Conservation (phyloP, 1,284 basidiomycete species). For the Trichosporon asahii region DNA sequence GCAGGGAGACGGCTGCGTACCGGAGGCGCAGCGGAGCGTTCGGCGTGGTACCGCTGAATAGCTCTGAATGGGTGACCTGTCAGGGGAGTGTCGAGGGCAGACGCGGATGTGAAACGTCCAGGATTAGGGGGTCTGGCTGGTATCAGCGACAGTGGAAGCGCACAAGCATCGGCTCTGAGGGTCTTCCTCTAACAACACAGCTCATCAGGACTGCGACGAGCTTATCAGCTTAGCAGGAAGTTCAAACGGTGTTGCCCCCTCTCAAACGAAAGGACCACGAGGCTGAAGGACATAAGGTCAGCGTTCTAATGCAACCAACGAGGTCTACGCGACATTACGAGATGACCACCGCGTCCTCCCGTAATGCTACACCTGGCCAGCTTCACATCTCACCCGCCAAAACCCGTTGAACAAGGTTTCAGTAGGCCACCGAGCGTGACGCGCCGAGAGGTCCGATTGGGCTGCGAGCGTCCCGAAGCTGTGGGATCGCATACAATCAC, state of each 20-base stretch:
- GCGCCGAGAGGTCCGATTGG: not conserved
- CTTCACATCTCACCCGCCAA: not conserved
- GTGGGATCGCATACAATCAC: too few species aligned
- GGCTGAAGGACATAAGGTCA: not conserved
- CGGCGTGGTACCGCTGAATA: slow-evolving; percentile 1
- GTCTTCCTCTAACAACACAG: too few species aligned
- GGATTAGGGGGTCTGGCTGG: not conserved
- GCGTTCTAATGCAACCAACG: too few species aligned
- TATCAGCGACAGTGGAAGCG: not conserved
- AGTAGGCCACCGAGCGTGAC: not conserved
- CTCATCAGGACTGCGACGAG: too few species aligned
- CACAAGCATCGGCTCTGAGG: too few species aligned
- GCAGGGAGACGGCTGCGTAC: not conserved
- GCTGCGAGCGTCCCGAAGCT: not conserved
- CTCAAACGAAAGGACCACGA: too few species aligned
- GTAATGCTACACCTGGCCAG: not conserved
- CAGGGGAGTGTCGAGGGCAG: not conserved
- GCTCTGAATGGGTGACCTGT: not conserved
- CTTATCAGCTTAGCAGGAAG: too few species aligned
- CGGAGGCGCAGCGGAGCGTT: not conserved
- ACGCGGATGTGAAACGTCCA: not conserved
- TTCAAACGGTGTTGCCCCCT: too few species aligned
- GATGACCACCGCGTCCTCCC: not conserved
- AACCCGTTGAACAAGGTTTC: not conserved
- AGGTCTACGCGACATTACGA: not conserved